Evolutionary conservation across 306 rosid genomes (phyloP).

Genomic region (Citrullus mucosospermus): DNA sequence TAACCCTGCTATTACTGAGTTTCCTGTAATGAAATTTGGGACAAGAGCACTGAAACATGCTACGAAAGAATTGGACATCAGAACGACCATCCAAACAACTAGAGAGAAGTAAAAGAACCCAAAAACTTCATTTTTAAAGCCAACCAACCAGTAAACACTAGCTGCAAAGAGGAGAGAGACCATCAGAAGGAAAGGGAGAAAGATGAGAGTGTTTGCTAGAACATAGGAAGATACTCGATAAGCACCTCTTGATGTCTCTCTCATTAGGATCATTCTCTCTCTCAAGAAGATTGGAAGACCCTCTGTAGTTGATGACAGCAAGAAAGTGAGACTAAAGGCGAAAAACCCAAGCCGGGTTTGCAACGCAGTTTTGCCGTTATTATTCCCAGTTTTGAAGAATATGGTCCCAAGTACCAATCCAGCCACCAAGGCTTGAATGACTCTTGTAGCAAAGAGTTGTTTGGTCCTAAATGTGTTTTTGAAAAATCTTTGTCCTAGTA

Average conservation of each 20-base stretch:
- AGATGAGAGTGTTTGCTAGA: conserved; percentile 29
- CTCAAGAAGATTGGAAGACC: conserved; percentile 48
- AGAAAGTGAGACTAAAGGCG: conserved; percentile 52
- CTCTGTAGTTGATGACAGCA: conserved; percentile 44
- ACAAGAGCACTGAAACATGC: conserved; percentile 92
- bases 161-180: conserved; percentile 27
- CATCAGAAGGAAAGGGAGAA: conserved; percentile 40
- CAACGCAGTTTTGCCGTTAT: conserved; percentile 12
- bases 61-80: conserved; percentile 73
- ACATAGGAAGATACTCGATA: conserved; percentile 44
- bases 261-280: conserved; percentile 33
- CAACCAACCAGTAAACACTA: conserved; percentile 40
- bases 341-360: conserved; percentile 42
- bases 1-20: conserved; percentile 71
- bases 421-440: conserved; percentile 37
- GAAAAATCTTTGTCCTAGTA: conserved; percentile 80
- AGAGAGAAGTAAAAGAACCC: conserved; percentile 39
- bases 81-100: conserved; percentile 42
- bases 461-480: conserved; percentile 78
- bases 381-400: conserved; percentile 27
- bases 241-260: conserved; percentile 42
- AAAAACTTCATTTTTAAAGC: conserved; percentile 19
- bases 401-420: conserved; percentile 38
- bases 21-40: conserved; percentile 89
- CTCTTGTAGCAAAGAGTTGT: conserved; percentile 47